These are phyloP conservation scores for Epichloe typhina DNA, from an alignment of 2,329 filamentous ascomycete species.

Conservation along the genomic window DNA sequence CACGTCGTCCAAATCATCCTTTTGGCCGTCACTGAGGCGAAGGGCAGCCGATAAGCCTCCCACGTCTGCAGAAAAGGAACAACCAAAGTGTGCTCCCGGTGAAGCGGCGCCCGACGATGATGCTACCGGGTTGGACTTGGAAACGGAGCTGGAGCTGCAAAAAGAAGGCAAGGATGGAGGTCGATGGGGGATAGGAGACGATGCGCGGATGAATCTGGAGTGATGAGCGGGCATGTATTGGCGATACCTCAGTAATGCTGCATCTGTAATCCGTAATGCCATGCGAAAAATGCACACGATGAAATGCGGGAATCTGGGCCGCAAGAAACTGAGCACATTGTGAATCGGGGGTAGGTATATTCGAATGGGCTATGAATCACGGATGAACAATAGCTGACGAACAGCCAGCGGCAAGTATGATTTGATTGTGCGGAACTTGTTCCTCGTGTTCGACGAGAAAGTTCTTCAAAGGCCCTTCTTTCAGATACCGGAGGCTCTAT, in stretches of 20 bases:
- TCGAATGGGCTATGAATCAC: not conserved
- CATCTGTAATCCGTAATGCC: not conserved
- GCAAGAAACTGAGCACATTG: not conserved
- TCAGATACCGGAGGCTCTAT: no score
- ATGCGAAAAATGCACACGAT: not conserved
- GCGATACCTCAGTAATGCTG: not conserved
- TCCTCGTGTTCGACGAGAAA: no score
- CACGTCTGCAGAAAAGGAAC: conserved; percentile 20
- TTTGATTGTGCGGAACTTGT: no score
- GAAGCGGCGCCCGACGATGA: conserved; percentile 31
- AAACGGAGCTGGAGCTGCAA: conserved; percentile 39
- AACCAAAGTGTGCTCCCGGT: conserved; percentile 29
- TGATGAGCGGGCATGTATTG: conserved; percentile 22
- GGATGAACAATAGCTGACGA: not conserved
- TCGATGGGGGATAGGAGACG: conserved; percentile 70
- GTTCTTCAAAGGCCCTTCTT: no score
- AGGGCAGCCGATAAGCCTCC: conserved; percentile 24
- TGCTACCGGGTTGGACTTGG: conserved; percentile 26
- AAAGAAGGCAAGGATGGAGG: conserved; percentile 39
- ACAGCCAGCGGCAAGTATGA: not conserved
- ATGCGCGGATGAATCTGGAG: conserved; percentile 72
- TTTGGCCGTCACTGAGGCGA: conserved; percentile 27
- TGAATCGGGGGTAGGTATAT: not conserved
- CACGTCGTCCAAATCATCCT: conserved; percentile 33
- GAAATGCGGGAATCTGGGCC: not conserved